Conservation (phyloP, 1,284 basidiomycete species). For the Singerocomus inundabilis region DNA sequence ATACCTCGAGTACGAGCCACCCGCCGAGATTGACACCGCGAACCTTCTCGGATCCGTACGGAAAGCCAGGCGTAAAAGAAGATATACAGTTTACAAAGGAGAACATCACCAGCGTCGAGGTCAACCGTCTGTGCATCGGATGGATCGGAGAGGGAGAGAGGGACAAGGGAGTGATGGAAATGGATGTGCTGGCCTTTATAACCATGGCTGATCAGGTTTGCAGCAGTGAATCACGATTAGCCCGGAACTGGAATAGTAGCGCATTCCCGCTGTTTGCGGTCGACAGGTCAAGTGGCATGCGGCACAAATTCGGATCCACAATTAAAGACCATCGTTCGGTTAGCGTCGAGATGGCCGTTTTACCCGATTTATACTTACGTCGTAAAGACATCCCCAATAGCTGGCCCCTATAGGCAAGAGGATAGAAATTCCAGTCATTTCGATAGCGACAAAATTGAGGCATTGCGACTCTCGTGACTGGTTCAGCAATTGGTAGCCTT, state of each 20-base stretch:
- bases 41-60: slow-evolving; percentile 48
- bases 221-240: slow-evolving; percentile 7
- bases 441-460: background rate
- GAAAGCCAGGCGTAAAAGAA: slow-evolving; percentile 42
- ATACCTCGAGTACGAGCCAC: slow-evolving; percentile 77
- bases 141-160: background rate
- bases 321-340: background rate
- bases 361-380: slow-evolving; percentile 4
- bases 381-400: background rate
- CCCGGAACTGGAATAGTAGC: slow-evolving; percentile 3
- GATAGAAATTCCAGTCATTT: background rate
- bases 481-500: too few species aligned
- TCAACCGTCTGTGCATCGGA: slow-evolving; percentile 14
- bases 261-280: slow-evolving; percentile 12
- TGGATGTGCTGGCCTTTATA: slow-evolving; percentile 21
- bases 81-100: slow-evolving; percentile 13
- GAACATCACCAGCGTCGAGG: slow-evolving; percentile 15
- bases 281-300: too few species aligned
- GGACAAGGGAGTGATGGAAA: background rate
- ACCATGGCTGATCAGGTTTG: background rate
- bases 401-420: background rate
- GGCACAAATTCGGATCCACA: slow-evolving; percentile 4
- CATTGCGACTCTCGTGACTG: slow-evolving; percentile 1
- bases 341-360: background rate
- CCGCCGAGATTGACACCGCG: slow-evolving; percentile 63